phyloP scores from a whole-genome alignment of 305 asterid species.

The Fraxinus greggii region DNA sequence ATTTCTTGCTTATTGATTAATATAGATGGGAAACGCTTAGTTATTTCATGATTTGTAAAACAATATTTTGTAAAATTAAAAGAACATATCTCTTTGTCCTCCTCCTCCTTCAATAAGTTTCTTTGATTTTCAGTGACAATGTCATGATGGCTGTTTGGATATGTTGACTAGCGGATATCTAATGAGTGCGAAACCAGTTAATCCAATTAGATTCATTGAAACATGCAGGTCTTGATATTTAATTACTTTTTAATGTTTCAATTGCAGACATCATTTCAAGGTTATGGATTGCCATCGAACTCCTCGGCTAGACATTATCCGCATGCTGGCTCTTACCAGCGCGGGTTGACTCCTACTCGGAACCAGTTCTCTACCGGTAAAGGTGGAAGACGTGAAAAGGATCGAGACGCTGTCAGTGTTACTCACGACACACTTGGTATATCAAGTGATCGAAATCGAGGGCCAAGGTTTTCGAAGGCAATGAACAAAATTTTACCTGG shows the following conservation, averaged over 20 bases:
- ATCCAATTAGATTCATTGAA: not conserved
- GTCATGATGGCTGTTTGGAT: not conserved
- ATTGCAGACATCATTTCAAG: slow-evolving; percentile 69
- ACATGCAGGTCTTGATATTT: slow-evolving; percentile 1
- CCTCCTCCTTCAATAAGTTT: not conserved
- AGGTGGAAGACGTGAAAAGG: slow-evolving; percentile 83
- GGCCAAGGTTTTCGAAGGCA: slow-evolving; percentile 91
- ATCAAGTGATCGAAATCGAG: slow-evolving; percentile 81
- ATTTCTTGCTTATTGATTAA: not conserved
- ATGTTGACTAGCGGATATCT: not conserved
- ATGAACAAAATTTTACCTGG: slow-evolving; percentile 57
- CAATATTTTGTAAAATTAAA: not conserved
- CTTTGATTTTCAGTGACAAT: not conserved
- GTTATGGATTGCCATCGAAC: slow-evolving; percentile 62
- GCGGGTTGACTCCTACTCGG: slow-evolving; percentile 60
- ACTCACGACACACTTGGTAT: slow-evolving; percentile 60
- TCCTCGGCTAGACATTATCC: slow-evolving; percentile 61
- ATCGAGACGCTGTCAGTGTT: slow-evolving; percentile 49
- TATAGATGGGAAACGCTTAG: not conserved
- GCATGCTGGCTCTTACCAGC: slow-evolving; percentile 55
- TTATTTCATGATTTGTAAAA: not conserved
- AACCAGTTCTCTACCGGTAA: slow-evolving; percentile 54
- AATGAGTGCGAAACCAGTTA: not conserved
- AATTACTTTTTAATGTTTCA: slow-evolving; percentile 26
- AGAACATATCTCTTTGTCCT: not conserved